A percentile compares a stretch with the other conserved stretches of the same genome.
phyloP scores from a whole-genome alignment of 306 rosid genomes.

The Lablab purpureus region DNA sequence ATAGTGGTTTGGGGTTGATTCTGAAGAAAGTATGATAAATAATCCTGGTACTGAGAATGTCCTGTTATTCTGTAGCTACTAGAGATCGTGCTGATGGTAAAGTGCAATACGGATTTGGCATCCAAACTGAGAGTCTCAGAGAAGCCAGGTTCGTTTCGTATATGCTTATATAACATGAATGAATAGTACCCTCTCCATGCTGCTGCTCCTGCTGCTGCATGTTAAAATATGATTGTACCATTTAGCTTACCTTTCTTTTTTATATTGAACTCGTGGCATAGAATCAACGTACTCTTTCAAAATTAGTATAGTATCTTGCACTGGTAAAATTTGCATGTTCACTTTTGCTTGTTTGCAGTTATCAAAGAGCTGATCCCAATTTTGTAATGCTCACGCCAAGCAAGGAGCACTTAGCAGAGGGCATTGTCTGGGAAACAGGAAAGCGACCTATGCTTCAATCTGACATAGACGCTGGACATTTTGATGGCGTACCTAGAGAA shows the following conservation, averaged over 20 bases:
- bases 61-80: conserved; percentile 61
- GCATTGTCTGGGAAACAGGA: conserved; percentile 81
- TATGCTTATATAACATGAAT: conserved; percentile 1
- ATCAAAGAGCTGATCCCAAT: conserved; percentile 98
- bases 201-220: background rate
- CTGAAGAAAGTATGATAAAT: background rate
- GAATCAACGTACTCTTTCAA: conserved; percentile 1
- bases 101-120: conserved; percentile 79
- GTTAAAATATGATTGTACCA: conserved; percentile 14
- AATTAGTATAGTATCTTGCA: background rate
- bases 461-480: conserved; percentile 75
- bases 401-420: conserved; percentile 91
- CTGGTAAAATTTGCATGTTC: conserved; percentile 5
- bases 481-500: conserved; percentile 83
- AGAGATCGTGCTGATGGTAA: conserved; percentile 68
- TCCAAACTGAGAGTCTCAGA: conserved; percentile 84
- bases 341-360: conserved; percentile 58
- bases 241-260: background rate
- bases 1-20: background rate
- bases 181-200: background rate
- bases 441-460: conserved; percentile 82
- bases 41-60: background rate
- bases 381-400: conserved; percentile 89
- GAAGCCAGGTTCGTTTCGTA: conserved; percentile 87
- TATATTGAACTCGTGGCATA: background rate